Evolutionary conservation across 2,329 filamentous ascomycete species (phyloP).

Genomic region (Colletotrichum sublineola): DNA sequence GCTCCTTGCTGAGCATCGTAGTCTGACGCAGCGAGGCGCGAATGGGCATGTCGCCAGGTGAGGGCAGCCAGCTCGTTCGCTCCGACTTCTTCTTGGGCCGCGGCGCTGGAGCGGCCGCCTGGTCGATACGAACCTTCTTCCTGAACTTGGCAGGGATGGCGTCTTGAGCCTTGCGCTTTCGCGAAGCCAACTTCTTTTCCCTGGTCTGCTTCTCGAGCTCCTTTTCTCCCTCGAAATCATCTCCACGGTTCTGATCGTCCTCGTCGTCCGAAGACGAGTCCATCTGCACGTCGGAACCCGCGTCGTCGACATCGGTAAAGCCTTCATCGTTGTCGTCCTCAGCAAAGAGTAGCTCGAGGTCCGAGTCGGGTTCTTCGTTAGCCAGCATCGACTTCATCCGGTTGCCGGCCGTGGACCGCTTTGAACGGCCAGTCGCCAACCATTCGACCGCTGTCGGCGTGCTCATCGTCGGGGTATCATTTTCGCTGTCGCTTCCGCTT

Average conservation of each 20-base stretch:
- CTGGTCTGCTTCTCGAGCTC: constrained; percentile 84
- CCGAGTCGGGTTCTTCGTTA: constrained; percentile 77
- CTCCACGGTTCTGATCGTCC: constrained; percentile 74
- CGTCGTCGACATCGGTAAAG: constrained; percentile 77
- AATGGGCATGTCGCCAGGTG: constrained; percentile 66
- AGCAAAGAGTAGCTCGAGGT: constrained; percentile 81
- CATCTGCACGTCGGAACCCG: constrained; percentile 83
- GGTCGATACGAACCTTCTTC: constrained; percentile 82
- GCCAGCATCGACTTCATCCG: constrained; percentile 84
- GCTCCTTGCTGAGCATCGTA: constrained; percentile 71
- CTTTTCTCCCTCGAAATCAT: constrained; percentile 88
- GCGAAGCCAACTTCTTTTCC: constrained; percentile 72
- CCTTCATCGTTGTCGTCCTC: constrained; percentile 78
- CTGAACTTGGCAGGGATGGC: constrained; percentile 77
- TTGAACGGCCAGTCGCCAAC: constrained; percentile 79
- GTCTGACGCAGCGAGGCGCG: constrained; percentile 71
- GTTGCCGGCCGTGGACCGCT: constrained; percentile 86
- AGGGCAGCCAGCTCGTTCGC: constrained; percentile 70
- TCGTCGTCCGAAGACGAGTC: constrained; percentile 89
- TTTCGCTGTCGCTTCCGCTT: constrained; percentile 52
- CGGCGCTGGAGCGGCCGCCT: constrained; percentile 57
- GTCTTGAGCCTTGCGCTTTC: constrained; percentile 86
- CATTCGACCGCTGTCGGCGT: constrained; percentile 67
- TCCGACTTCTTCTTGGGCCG: constrained; percentile 73
- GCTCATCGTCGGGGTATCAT: constrained; percentile 49